Evolutionary conservation across 345 rosid species (phyloP), one percentile per base, ranked within the genome.

Genomic region (Cardamine occulta): DNA sequence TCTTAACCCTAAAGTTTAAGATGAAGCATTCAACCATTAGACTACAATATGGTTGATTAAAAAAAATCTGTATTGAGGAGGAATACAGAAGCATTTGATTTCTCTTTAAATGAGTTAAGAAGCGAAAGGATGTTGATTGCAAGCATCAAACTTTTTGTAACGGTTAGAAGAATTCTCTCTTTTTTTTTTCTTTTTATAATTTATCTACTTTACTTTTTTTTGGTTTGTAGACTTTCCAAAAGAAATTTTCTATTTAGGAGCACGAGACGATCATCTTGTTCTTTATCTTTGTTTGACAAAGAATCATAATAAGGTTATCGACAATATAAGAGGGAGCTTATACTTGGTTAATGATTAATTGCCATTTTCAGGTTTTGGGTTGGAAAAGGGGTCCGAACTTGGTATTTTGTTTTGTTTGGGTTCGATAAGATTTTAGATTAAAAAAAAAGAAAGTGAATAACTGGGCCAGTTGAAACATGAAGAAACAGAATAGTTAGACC

Each of bases 61-160:
- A 44, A 44, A 42, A 44, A 44, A 5, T n/a, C n/a, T n/a, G n/a
- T n/a, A n/a, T n/a, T 24, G 64, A 44, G 63, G 72, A 61, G 72
- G 78, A 77, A 28, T 18, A 61, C 74, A 62, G 57, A 68, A 60
- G 70, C 45, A 60, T 9, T 54, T n/a, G 51, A 70, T 58, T 65
- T 82, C 63, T 72, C 69, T 52, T 32, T n/a, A 9, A 66, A 59
- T 49, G 44, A 68, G 64, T 44, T 65, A 32, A 68, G 74, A 39
- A 12, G 61, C 63, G 59, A 62, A 65, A 39, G 64, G 74, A 39
- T 62, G 66, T 62, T 60, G 70, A 21, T 54, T 62, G 42, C 66
- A 47, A 57, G 53, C 71, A 63, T 66, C 68, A 52, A 52, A 66
- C 65, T 60, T 78, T 78, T 73, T 78, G 81, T 78, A 72, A 72